Evolutionary conservation across 2,329 filamentous ascomycete species (phyloP).

Genomic region (Eurotiales sp.): DNA sequence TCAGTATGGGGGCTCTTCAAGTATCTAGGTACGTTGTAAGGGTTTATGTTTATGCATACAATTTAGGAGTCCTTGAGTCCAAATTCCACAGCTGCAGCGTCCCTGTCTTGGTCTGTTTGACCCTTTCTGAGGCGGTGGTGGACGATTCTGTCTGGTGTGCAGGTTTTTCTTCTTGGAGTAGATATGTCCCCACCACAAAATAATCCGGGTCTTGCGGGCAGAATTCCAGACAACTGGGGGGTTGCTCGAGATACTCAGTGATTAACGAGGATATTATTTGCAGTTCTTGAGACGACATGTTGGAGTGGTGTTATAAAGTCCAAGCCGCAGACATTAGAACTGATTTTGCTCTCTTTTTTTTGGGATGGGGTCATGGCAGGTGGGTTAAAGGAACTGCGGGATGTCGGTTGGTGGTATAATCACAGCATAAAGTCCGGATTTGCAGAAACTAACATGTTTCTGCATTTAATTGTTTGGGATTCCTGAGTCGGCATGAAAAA

Average conservation of each 20-base stretch:
- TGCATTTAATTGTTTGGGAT: too few species aligned
- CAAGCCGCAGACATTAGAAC: too few species aligned
- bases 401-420: too few species aligned
- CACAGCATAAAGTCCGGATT: too few species aligned
- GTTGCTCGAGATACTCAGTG: slow-evolving; percentile 39
- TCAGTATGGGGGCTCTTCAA: too few species aligned
- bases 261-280: slow-evolving; percentile 21
- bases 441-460: too few species aligned
- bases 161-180: slow-evolving; percentile 47
- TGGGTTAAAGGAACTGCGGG: too few species aligned
- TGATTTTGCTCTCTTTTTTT: too few species aligned
- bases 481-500: too few species aligned
- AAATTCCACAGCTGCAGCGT: slow-evolving; percentile 67
- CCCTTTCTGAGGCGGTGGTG: slow-evolving; percentile 15
- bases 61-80: slow-evolving; percentile 24
- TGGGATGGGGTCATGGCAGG: too few species aligned
- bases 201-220: slow-evolving; percentile 51
- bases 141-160: slow-evolving; percentile 16
- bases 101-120: slow-evolving; percentile 64
- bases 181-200: slow-evolving; percentile 82
- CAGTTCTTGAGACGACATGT: slow-evolving; percentile 4
- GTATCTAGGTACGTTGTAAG: slow-evolving; percentile 10
- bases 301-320: too few species aligned
- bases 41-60: slow-evolving; percentile 25
- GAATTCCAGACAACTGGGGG: slow-evolving; percentile 45